Conservation (phyloP, 208 protist genomes). For the Herpetomonas tarakana region DNA sequence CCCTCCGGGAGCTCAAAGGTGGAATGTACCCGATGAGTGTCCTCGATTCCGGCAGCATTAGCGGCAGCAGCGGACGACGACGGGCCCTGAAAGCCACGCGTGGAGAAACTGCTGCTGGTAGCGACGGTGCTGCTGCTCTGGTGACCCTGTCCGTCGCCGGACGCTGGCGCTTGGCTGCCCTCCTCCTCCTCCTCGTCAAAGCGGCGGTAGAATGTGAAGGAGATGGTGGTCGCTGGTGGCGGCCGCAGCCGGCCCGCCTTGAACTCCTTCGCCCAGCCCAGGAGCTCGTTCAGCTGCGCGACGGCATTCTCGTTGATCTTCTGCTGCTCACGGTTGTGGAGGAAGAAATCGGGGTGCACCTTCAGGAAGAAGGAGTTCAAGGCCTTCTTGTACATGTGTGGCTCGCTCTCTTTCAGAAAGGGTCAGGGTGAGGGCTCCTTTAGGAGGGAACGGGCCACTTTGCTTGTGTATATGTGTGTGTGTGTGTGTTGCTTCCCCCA, state of each 20-base stretch:
- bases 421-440: no score
- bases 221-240: constrained; percentile 69
- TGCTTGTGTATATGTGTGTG: constrained; percentile 2
- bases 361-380: constrained; percentile 91
- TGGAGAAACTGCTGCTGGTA: constrained; percentile 9
- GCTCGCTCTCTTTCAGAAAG: neutral
- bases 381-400: constrained; percentile 88
- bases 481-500: neutral
- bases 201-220: constrained; percentile 82
- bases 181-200: constrained; percentile 28
- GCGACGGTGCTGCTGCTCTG: neutral
- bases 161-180: neutral
- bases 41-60: constrained; percentile 4
- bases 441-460: no score
- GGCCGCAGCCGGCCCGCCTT: constrained; percentile 68
- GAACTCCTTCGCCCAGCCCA: constrained; percentile 88
- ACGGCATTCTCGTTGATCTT: constrained; percentile 80
- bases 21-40: constrained; percentile 35
- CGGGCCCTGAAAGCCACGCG: constrained; percentile 7
- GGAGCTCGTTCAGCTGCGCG: constrained; percentile 89
- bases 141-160: neutral
- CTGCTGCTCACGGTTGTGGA: constrained; percentile 75
- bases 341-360: constrained; percentile 92
- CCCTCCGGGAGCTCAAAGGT: constrained; percentile 78
- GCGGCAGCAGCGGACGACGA: neutral